Base-by-base conservation (phyloP, 2,329 filamentous ascomycete species). In the Aureobasidium musti region DNA sequence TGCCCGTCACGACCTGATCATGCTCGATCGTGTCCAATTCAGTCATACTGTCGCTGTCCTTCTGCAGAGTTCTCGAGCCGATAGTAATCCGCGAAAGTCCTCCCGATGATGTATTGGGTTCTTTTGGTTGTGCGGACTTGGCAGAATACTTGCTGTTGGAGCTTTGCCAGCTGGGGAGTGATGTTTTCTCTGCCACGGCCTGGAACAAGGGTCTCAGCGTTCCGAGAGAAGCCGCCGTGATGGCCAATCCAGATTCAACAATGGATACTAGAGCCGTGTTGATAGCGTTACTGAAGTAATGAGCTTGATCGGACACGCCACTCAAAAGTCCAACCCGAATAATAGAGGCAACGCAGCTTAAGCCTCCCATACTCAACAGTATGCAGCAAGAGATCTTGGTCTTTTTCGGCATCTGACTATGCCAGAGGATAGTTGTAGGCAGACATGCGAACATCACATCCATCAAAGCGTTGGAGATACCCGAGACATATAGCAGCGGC, bases 161-260 rank as follows among this genome's bases (percentile, higher is more conserved):
- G 49, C 49, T 52, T 52, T 52, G 49, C 49, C 49, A 52, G 49
- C 5, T 8, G 49, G n/a, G 19, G 7, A 45, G 43, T 45, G 43
- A 45, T 45, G 43, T 45, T 11, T 13, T 59, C 35, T 59, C 54
- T 14, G 39, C 39, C 54, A 59, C 39, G 26, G 7, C 23, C 37
- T 59, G 57, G 66, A 73, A 71, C 11, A 73, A 61, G 1, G 72
- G 70, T 23, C 72, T 67, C n/a, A 72, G 68, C 2, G 71, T 66
- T n/a, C 67, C 56, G 26, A 72, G 52, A 10, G 69, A 71, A 8
- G 68, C 61, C 30, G 71, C 72, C 19, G 68, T 67, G 5, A 74
- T 67, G 23, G 70, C 71, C 19, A 73, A 63, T 45, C 68, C 70
- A 33, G 67, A 67, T 59, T 74, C 72, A 28, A 69, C 54, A 17